Evolutionary conservation across 768 basidiomycete species (phyloP), one percentile per base, ranked within the genome.

Genomic region (Melanogaster broomeanus): DNA sequence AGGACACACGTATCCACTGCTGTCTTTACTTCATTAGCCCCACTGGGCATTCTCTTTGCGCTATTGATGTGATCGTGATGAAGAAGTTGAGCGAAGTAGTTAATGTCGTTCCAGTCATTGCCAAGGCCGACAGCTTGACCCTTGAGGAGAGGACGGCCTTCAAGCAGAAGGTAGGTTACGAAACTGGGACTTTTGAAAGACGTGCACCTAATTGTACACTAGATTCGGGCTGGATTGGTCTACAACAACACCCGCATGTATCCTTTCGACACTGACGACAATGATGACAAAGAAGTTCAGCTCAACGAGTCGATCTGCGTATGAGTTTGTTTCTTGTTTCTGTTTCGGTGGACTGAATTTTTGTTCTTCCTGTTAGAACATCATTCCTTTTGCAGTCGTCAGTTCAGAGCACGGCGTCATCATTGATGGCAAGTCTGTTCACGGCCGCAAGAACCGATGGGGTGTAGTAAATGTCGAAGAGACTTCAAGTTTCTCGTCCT

Each of bases 51-150:
- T 86, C 90, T 4, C 83, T 99, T 50, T 91, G 95, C 54, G 87
- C 97, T 27, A 94, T 99, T 63, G 96, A 99, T 63, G 88, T 98
- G 41, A 94, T 94, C 64, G 97, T 99, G 58, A 93, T 99, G 87
- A 97, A 98, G 80, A 98, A 98, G 77, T 78, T 99, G 55, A 90
- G 90, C 69, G 97, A 98, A 69, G 96, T 98, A 38, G 97, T 98
- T 71, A 99, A 99, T 62, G 96, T 99, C 46, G 95, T 99, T 8
- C 96, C 96, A n/a, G 90, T 99, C 55, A 98, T 99, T 64, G 96
- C 97, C 60, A 99, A 99, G 81, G 82, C 90, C 27, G 96, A 99
- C 72, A 88, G 85, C 57, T 79, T 99, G 77, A 98, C 95, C 3
- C 69, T 91, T 51, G 95, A 97, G 58, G 96, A 99, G 79, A 78